Conservation (phyloP, 306 rosid species). For the Gillenia trifoliata region DNA sequence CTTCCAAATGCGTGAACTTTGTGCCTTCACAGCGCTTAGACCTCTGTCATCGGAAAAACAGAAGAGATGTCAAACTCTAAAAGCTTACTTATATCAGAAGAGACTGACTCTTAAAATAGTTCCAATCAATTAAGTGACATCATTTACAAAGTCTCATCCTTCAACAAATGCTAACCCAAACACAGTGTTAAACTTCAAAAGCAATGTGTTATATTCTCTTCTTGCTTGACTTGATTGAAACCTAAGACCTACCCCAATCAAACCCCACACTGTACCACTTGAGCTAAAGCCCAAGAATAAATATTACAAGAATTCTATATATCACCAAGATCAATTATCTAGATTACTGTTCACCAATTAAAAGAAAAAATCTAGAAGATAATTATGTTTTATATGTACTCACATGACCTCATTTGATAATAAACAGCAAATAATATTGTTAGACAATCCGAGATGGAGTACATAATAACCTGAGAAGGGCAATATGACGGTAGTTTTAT, state of each 20-base stretch:
- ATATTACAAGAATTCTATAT: neutral
- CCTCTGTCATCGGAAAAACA: slow-evolving; percentile 40
- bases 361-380: neutral
- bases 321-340: neutral
- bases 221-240: neutral
- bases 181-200: neutral
- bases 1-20: slow-evolving; percentile 65
- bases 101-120: neutral
- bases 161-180: neutral
- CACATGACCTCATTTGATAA: neutral
- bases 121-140: neutral
- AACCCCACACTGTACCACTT: neutral
- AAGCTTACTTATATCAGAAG: neutral
- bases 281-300: neutral
- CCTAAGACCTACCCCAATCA: neutral
- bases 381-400: slow-evolving; percentile 13
- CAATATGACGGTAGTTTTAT: slow-evolving; percentile 66
- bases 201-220: neutral
- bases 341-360: neutral
- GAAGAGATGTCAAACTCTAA: slow-evolving; percentile 13
- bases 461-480: slow-evolving; percentile 51
- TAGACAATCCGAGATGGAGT: slow-evolving; percentile 11
- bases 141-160: neutral
- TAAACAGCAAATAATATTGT: slow-evolving; percentile 5
- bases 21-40: slow-evolving; percentile 66